phyloP scores from a whole-genome alignment of 2,329 filamentous ascomycete genomes.

The Ceratocystis colombiana region DNA sequence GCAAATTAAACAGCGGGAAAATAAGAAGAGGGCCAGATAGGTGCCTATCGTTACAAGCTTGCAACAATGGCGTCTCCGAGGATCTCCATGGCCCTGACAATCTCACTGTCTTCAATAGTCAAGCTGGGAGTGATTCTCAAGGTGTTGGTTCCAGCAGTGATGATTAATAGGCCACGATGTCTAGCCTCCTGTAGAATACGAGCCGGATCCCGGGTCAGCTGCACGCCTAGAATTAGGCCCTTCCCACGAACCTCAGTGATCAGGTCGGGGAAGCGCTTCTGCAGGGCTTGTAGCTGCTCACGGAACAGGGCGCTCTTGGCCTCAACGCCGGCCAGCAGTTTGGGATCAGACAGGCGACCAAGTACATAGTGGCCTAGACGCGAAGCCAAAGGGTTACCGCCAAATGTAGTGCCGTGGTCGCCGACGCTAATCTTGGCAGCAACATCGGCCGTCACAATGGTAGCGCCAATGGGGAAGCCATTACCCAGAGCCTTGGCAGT shows the following conservation, averaged over 20 bases:
- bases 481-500: conserved; percentile 95
- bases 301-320: conserved; percentile 50
- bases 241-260: conserved; percentile 71
- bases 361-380: conserved; percentile 82
- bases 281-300: conserved; percentile 40
- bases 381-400: conserved; percentile 79
- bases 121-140: conserved; percentile 84
- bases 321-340: conserved; percentile 59
- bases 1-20: conserved; percentile 8
- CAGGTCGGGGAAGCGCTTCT: conserved; percentile 50
- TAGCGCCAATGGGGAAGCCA: conserved; percentile 84
- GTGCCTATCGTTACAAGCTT: conserved; percentile 31
- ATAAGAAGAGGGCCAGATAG: not conserved
- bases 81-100: conserved; percentile 65
- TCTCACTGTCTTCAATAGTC: conserved; percentile 69
- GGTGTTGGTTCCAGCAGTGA: conserved; percentile 88
- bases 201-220: conserved; percentile 63
- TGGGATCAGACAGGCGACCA: conserved; percentile 58
- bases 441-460: conserved; percentile 36
- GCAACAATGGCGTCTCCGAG: conserved; percentile 55
- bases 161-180: conserved; percentile 77
- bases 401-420: conserved; percentile 90
- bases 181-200: conserved; percentile 73
- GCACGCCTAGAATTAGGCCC: conserved; percentile 77
- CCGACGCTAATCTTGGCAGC: conserved; percentile 44